Evolutionary conservation across 148 eudicot genomes (phyloP).

Genomic region (Pouteria glomerata): DNA sequence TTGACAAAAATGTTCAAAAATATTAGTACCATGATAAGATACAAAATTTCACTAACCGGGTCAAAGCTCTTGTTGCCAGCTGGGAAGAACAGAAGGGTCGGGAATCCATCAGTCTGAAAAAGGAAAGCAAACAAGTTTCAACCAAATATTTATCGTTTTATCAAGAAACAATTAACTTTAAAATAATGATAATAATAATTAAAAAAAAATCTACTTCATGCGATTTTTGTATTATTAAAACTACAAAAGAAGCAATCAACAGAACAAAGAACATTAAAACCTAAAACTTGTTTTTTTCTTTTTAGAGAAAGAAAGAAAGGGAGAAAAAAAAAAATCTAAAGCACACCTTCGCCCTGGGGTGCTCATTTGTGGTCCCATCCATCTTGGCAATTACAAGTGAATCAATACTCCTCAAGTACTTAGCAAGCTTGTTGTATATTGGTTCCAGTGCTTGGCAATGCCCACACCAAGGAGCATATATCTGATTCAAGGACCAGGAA

Average conservation of each 20-base stretch:
- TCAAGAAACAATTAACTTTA: too few relatives aligned
- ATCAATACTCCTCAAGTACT: constrained; percentile 33
- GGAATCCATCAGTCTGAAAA: constrained; percentile 46
- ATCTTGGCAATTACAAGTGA: constrained; percentile 57
- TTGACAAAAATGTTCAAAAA: too few relatives aligned
- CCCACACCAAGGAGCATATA: constrained; percentile 59
- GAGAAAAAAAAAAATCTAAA: too few relatives aligned
- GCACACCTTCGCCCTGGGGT: constrained; percentile 51
- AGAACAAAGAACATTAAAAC: not conserved
- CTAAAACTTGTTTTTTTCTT: too few relatives aligned
- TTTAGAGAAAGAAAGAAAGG: not conserved
- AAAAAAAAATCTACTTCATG: not conserved
- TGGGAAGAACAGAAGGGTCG: constrained; percentile 71
- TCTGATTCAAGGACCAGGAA: constrained; percentile 14
- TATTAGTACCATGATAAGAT: too few relatives aligned
- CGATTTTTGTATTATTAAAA: not conserved
- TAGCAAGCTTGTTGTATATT: constrained; percentile 41
- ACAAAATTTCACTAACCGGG: constrained; percentile 51
- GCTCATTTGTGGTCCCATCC: constrained; percentile 64
- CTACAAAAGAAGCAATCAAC: not conserved
- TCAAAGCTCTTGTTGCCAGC: constrained; percentile 87
- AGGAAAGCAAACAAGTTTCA: too few relatives aligned
- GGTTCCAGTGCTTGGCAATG: constrained; percentile 47
- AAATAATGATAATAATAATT: too few relatives aligned
- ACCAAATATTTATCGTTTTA: too few relatives aligned